Evolutionary conservation across 352 stramenopile species (phyloP).

Genomic region (Pythium folliculosum): DNA sequence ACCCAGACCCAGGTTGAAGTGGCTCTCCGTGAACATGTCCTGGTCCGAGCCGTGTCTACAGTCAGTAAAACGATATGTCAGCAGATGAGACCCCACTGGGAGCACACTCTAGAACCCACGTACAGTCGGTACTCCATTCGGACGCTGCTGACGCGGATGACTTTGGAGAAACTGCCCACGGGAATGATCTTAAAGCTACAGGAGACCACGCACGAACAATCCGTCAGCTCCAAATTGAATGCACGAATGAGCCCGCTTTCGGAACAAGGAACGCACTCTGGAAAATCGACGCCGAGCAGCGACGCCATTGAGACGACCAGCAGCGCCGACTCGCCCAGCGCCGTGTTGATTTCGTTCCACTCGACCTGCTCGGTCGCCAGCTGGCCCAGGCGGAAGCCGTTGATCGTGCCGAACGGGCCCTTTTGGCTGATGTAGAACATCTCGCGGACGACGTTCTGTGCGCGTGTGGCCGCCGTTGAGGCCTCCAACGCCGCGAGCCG

Average conservation of each 20-base stretch:
- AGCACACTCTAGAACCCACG: too few species aligned
- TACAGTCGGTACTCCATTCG: slow-evolving; percentile 85
- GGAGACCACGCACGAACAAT: neutral
- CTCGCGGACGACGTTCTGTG: slow-evolving; percentile 69
- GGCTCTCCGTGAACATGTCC: slow-evolving; percentile 82
- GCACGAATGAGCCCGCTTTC: neutral
- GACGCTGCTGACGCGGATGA: slow-evolving; percentile 74
- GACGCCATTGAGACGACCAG: slow-evolving; percentile 63
- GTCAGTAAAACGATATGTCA: slow-evolving; percentile 9
- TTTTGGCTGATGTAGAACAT: slow-evolving; percentile 78
- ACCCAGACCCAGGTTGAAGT: slow-evolving; percentile 84
- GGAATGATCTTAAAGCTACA: slow-evolving; percentile 84
- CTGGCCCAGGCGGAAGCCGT: slow-evolving; percentile 79
- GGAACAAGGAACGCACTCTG: slow-evolving; percentile 46
- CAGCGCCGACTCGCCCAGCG: slow-evolving; percentile 71
- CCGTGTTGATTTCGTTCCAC: slow-evolving; percentile 90
- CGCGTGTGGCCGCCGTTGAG: slow-evolving; percentile 41
- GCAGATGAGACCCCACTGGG: too few species aligned
- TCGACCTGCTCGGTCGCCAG: slow-evolving; percentile 58
- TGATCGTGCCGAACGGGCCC: slow-evolving; percentile 82
- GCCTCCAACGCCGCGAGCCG: slow-evolving; percentile 61
- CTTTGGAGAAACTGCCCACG: slow-evolving; percentile 86
- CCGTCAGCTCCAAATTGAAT: neutral
- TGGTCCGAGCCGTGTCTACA: slow-evolving; percentile 79
- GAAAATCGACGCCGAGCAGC: slow-evolving; percentile 63